phyloP scores from a whole-genome alignment of 495 filamentous ascomycete genomes.

The Hypoxylon lienhwacheense region DNA sequence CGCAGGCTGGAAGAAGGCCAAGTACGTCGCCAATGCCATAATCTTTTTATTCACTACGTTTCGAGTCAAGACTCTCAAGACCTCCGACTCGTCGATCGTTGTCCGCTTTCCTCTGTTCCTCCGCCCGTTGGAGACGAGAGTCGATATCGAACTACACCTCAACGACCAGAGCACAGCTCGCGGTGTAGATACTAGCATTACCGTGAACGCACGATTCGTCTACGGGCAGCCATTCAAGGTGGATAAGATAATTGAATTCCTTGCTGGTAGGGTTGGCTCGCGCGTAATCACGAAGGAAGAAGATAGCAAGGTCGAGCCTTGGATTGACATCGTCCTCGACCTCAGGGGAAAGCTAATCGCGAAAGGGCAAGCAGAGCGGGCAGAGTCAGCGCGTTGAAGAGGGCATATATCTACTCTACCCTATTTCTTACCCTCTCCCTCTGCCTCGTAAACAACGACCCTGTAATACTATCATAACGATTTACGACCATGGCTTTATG shows the following conservation, averaged over 20 bases:
- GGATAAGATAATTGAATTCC: constrained; percentile 64
- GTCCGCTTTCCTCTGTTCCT: constrained; percentile 60
- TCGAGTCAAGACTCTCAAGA: constrained; percentile 56
- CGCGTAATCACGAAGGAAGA: constrained; percentile 38
- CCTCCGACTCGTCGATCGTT: constrained; percentile 58
- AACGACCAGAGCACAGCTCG: constrained; percentile 16
- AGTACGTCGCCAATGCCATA: constrained; percentile 54
- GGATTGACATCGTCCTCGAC: constrained; percentile 60
- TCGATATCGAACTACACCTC: constrained; percentile 56
- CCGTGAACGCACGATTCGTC: constrained; percentile 54
- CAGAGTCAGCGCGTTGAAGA: neutral
- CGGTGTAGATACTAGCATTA: constrained; percentile 51
- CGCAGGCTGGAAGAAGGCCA: constrained; percentile 62
- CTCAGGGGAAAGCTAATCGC: constrained; percentile 58
- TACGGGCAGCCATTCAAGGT: constrained; percentile 70
- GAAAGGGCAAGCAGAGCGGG: constrained; percentile 52
- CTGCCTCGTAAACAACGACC: neutral
- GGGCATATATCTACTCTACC: too few species aligned
- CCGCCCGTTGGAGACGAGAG: constrained; percentile 58
- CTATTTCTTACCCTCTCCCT: too few species aligned
- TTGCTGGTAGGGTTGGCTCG: constrained; percentile 52
- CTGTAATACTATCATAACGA: constrained; percentile 27
- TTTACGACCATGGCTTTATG: constrained; percentile 26
- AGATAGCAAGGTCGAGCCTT: constrained; percentile 42
- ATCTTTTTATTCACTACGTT: constrained; percentile 55